Base-by-base conservation (phyloP, 805 yeast genomes). In the Scheffersomyces spartinae region DNA sequence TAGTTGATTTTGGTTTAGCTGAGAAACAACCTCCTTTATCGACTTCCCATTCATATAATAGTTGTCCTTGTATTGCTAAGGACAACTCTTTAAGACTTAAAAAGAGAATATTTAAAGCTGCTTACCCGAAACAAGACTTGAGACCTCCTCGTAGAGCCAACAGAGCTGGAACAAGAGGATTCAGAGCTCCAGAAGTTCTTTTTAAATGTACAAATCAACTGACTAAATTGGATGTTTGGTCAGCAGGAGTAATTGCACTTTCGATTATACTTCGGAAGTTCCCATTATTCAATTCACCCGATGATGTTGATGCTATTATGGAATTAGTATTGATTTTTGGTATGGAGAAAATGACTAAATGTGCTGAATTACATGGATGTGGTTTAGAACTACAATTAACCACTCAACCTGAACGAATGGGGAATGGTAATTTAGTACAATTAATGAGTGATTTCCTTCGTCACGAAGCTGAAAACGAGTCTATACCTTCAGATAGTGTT, bases 91-190 rank as follows among this genome's bases (percentile, higher is more conserved):
- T 27, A 20, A 41, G 32, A 16, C n/a, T n/a, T n/a, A 55, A 37
- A 36, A 45, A 35, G 40, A 49, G 41, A 33, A 53, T 43, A 9
- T 35, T 61, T 18, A 54, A 62, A 38, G 63, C 64, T 2, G 50
- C 95, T 2, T 84, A 81, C 43, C 79, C 85, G 7, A 84, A 83
- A 45, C 82, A 81, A 40, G 98, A 91, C 54, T 71, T 71, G 25
- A 64, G 97, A 39, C 80, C 93, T 1, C 82, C 91, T 2, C 67
- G 94, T 41, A 67, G 98, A 30, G 97, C 97, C 0, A 91, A 91
- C 43, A 73, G 98, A 40, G 98, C 98, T 10, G 96, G 96, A 6
- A 85, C 96, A 1, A 64, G 96, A 39, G 96, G 96, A 0, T 85
- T 85, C 44, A 64, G 96, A 38, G 95, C 96, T 0, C 95, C 95